Evolutionary conservation across 345 rosid genomes (phyloP).

Genomic region (Leavenworthia alabamica): DNA sequence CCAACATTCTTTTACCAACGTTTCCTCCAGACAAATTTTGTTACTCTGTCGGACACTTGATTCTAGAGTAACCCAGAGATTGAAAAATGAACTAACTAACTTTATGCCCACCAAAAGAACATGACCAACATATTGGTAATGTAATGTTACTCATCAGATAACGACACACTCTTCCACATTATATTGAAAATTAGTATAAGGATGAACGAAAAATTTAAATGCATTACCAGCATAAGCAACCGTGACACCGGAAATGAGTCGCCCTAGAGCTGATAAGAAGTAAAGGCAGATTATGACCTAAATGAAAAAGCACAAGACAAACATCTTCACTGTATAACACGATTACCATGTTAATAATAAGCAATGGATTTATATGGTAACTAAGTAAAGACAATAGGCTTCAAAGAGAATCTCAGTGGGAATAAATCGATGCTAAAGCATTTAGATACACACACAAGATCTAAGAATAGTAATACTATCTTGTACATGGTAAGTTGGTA

Average conservation of each 20-base stretch:
- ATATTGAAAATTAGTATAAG: not conserved
- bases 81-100: not conserved
- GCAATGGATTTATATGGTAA: not conserved
- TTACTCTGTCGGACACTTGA: not conserved
- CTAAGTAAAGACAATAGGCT: not conserved
- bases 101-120: not conserved
- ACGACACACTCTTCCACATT: not conserved
- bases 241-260: constrained; percentile 75
- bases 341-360: not conserved
- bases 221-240: constrained; percentile 89
- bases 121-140: not conserved
- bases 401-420: not conserved
- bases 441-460: not conserved
- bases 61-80: not conserved
- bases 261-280: constrained; percentile 63
- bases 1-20: not conserved
- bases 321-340: not conserved
- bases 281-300: constrained; percentile 82
- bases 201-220: constrained; percentile 1
- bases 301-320: constrained; percentile 8
- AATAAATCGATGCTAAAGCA: not conserved
- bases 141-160: constrained; percentile 4
- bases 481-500: not conserved
- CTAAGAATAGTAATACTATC: not conserved
- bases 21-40: not conserved